These are phyloP conservation scores for Cryptococcus wingfieldii DNA, from an alignment of 1,284 basidiomycete species.

Conservation along the genomic window DNA sequence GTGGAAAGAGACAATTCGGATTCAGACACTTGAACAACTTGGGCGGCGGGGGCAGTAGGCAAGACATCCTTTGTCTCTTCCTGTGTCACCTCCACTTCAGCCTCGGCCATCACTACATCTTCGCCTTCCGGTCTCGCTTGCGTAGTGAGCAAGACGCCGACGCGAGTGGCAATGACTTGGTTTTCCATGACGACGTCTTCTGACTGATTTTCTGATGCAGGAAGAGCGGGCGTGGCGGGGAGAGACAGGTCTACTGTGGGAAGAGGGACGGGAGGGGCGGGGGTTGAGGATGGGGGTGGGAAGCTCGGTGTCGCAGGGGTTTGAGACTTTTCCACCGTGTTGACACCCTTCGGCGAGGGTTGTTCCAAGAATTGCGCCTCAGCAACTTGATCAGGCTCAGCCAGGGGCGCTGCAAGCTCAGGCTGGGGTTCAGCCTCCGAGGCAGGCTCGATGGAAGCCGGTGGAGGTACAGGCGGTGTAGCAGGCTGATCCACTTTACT, in stretches of 20 bases:
- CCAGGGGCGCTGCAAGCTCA: not conserved
- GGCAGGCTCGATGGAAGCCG: not conserved
- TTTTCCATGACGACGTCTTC: not conserved
- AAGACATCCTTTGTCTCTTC: not conserved
- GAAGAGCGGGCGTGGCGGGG: too few species aligned
- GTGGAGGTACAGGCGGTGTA: not conserved
- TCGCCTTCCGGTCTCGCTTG: not conserved
- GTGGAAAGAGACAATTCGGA: not conserved
- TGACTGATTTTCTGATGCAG: too few species aligned
- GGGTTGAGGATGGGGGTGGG: too few species aligned
- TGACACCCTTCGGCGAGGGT: too few species aligned
- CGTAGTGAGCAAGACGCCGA: not conserved
- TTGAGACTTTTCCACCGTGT: too few species aligned
- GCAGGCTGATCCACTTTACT: not conserved
- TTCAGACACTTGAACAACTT: too few species aligned
- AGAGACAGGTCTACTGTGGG: too few species aligned
- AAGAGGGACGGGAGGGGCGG: too few species aligned
- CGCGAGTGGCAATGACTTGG: not conserved
- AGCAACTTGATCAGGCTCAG: too few species aligned
- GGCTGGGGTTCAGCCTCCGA: not conserved
- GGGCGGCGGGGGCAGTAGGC: not conserved
- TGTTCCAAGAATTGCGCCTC: too few species aligned
- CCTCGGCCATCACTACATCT: not conserved
- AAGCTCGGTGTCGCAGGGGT: too few species aligned
- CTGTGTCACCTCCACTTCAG: not conserved